Conservation (phyloP, 129 eudicot species). For the Flaveria robusta region DNA sequence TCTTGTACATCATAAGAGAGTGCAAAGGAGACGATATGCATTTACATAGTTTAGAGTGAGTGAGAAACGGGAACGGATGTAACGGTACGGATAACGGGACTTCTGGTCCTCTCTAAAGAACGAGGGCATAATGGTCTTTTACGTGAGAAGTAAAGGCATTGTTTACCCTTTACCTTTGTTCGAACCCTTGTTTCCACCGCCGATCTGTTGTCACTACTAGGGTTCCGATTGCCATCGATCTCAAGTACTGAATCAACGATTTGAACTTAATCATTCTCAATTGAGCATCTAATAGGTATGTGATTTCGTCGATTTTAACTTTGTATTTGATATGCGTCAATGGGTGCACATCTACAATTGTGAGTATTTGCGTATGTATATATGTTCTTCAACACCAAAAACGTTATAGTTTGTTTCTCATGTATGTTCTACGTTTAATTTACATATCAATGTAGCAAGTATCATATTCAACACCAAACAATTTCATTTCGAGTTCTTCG, state of each 20-base stretch:
- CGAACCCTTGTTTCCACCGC: slow-evolving; percentile 4
- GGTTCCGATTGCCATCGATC: background rate
- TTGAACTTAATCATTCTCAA: background rate
- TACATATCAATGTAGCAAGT: background rate
- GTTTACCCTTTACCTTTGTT: background rate
- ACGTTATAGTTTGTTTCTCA: background rate
- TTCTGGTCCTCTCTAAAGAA: background rate
- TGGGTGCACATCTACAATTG: background rate
- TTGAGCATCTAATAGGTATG: slow-evolving; percentile 1
- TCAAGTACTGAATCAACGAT: background rate
- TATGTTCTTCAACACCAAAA: background rate
- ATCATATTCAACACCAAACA: background rate
- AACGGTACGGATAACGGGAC: too few relatives aligned
- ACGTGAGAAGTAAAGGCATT: too few relatives aligned
- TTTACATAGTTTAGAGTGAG: too few relatives aligned
- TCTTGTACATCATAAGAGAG: too few relatives aligned
- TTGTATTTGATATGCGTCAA: background rate
- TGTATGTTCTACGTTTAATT: background rate
- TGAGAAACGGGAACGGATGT: too few relatives aligned
- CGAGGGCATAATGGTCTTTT: background rate
- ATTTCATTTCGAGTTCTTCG: background rate
- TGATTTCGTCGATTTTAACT: slow-evolving; percentile 3
- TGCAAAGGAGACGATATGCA: too few relatives aligned
- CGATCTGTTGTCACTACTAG: slow-evolving; percentile 17
- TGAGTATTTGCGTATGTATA: background rate